Conservation (phyloP, 805 yeast species). For the Cyberlindnera maritima region DNA sequence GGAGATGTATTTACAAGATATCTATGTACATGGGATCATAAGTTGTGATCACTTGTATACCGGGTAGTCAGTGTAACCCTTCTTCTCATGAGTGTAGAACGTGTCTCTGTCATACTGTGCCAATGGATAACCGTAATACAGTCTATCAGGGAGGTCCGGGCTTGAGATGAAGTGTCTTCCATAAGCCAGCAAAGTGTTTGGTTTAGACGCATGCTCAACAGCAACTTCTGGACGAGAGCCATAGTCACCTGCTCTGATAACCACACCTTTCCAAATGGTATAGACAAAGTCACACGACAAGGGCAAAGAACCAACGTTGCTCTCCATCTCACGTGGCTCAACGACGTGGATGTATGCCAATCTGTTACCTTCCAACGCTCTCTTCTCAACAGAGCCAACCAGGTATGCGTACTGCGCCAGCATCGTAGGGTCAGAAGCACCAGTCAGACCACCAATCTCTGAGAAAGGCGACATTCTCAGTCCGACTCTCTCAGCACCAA, state of each 20-base stretch:
- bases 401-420: conserved; percentile 37
- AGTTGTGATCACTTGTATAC: no score
- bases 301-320: no score
- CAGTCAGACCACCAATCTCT: conserved; percentile 36
- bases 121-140: conserved; percentile 31
- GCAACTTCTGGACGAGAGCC: conserved; percentile 8
- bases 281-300: conserved; percentile 34
- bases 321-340: no score
- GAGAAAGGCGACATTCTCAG: conserved; percentile 45
- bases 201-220: not conserved
- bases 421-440: conserved; percentile 34
- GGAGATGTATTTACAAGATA: no score
- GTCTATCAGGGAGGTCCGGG: conserved; percentile 38
- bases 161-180: conserved; percentile 36
- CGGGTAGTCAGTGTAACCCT: conserved; percentile 1
- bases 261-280: conserved; percentile 41
- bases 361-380: no score
- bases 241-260: conserved; percentile 27
- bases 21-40: no score
- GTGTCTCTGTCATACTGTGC: conserved; percentile 38
- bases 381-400: conserved; percentile 34
- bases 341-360: no score
- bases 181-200: conserved; percentile 33
- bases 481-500: no score
- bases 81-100: conserved; percentile 27